Conservation (phyloP, 2,329 filamentous ascomycete species). For the Thermoascus crustaceus region DNA sequence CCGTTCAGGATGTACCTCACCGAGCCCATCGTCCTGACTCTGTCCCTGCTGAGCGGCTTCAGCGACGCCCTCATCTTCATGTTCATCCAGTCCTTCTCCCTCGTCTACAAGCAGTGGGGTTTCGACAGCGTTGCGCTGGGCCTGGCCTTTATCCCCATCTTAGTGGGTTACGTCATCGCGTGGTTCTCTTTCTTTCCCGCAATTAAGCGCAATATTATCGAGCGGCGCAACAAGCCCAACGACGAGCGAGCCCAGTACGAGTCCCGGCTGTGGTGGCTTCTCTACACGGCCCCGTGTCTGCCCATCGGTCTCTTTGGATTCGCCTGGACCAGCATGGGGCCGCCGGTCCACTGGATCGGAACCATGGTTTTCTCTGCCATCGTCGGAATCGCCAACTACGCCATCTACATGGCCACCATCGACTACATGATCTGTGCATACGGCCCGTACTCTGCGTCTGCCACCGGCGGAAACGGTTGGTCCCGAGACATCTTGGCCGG, state of each 20-base stretch:
- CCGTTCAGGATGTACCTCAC: constrained; percentile 58
- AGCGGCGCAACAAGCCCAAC: constrained; percentile 39
- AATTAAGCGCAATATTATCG: constrained; percentile 43
- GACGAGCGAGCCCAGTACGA: constrained; percentile 56
- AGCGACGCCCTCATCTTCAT: constrained; percentile 59
- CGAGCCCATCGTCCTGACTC: constrained; percentile 55
- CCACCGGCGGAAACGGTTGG: constrained; percentile 60
- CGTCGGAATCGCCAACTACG: constrained; percentile 56
- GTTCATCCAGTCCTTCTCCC: constrained; percentile 54
- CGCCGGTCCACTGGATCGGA: constrained; percentile 52
- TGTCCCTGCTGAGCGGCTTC: constrained; percentile 57
- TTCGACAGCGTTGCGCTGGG: constrained; percentile 45
- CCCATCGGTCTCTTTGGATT: constrained; percentile 56
- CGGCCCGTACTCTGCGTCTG: constrained; percentile 57
- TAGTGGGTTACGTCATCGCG: constrained; percentile 53
- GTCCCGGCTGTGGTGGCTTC: constrained; percentile 51
- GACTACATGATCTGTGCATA: constrained; percentile 63
- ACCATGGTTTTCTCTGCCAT: constrained; percentile 53
- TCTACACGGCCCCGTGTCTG: constrained; percentile 52
- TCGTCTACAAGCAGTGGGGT: constrained; percentile 53
- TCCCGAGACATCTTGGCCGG: constrained; percentile 58
- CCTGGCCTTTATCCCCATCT: constrained; percentile 48
- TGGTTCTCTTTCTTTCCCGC: constrained; percentile 50
- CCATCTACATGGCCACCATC: constrained; percentile 59
- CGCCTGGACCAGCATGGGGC: constrained; percentile 52